These are phyloP conservation scores for Liquidambar formosana DNA, from an alignment of 164 flowering plant genomes.

Conservation along the genomic window DNA sequence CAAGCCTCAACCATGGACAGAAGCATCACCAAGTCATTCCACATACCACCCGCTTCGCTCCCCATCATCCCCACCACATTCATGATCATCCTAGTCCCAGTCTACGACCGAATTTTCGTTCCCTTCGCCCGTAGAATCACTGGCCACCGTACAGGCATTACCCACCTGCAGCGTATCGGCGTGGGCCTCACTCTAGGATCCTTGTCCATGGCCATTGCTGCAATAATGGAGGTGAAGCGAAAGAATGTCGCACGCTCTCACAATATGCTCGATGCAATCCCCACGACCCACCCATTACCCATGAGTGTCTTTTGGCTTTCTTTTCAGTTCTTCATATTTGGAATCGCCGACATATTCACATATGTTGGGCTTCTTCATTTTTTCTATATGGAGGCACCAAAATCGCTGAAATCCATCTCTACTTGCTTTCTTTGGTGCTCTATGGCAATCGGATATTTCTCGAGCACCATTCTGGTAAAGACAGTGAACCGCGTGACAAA, in stretches of 20 bases:
- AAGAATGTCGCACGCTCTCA: slow-evolving; percentile 34
- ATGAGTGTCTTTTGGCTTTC: slow-evolving; percentile 50
- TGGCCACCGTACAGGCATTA: slow-evolving; percentile 46
- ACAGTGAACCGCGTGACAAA: slow-evolving; percentile 42
- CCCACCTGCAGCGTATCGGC: slow-evolving; percentile 57
- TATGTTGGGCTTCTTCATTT: slow-evolving; percentile 53
- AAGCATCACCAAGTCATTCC: slow-evolving; percentile 26
- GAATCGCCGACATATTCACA: slow-evolving; percentile 61
- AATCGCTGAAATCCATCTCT: slow-evolving; percentile 39
- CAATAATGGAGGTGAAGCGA: slow-evolving; percentile 42
- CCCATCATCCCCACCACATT: slow-evolving; percentile 48
- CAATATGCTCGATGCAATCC: slow-evolving; percentile 43
- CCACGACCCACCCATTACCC: slow-evolving; percentile 43
- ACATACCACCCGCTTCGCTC: slow-evolving; percentile 55
- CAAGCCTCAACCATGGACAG: slow-evolving; percentile 62
- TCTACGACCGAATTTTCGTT: slow-evolving; percentile 47
- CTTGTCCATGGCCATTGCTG: slow-evolving; percentile 50
- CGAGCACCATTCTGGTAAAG: slow-evolving; percentile 49
- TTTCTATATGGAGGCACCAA: slow-evolving; percentile 58
- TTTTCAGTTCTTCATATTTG: slow-evolving; percentile 56
- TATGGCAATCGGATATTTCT: slow-evolving; percentile 49
- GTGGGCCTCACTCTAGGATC: slow-evolving; percentile 47
- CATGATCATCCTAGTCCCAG: slow-evolving; percentile 40
- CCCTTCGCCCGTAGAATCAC: slow-evolving; percentile 36
- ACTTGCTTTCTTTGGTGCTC: slow-evolving; percentile 56